These are phyloP conservation scores for Alloteropsis angusta DNA, from an alignment of 202 grass and related monocot genomes.

Conservation along the genomic window DNA sequence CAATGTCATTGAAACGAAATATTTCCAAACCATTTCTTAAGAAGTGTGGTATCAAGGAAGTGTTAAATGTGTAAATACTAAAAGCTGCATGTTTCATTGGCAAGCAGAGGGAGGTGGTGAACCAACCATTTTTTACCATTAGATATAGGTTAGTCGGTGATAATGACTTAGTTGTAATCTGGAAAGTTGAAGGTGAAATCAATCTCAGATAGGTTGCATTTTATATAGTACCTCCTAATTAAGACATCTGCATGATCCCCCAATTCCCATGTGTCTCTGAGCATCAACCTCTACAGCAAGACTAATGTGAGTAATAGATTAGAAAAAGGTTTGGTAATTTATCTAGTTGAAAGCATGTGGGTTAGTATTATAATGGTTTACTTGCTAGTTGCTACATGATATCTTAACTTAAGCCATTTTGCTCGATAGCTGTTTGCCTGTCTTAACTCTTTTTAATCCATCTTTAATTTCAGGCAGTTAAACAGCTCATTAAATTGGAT, in stretches of 20 bases:
- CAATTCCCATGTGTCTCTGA: not conserved
- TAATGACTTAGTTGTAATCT: not conserved
- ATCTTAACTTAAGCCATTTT: not conserved
- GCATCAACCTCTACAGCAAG: not conserved
- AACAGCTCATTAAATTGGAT: conserved; percentile 81
- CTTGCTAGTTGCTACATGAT: not conserved
- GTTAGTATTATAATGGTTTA: conserved; percentile 1
- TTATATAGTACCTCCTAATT: not conserved
- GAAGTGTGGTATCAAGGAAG: not conserved
- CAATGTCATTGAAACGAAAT: conserved; percentile 3
- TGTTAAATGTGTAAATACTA: not conserved
- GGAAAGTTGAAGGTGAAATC: not conserved
- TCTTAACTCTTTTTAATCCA: not conserved
- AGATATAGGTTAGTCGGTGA: not conserved
- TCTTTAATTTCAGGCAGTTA: conserved; percentile 74
- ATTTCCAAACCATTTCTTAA: not conserved
- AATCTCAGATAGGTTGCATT: not conserved
- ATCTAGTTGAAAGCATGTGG: not conserved
- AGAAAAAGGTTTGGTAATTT: not conserved
- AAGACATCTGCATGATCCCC: not conserved
- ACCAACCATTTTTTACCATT: not conserved
- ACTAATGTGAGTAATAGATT: not conserved
- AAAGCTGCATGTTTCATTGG: not conserved
- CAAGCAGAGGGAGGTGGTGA: not conserved
- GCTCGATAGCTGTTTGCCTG: not conserved